These are phyloP conservation scores for Favolaschia claudopus DNA, from an alignment of 768 basidiomycete genomes.

Conservation along the genomic window DNA sequence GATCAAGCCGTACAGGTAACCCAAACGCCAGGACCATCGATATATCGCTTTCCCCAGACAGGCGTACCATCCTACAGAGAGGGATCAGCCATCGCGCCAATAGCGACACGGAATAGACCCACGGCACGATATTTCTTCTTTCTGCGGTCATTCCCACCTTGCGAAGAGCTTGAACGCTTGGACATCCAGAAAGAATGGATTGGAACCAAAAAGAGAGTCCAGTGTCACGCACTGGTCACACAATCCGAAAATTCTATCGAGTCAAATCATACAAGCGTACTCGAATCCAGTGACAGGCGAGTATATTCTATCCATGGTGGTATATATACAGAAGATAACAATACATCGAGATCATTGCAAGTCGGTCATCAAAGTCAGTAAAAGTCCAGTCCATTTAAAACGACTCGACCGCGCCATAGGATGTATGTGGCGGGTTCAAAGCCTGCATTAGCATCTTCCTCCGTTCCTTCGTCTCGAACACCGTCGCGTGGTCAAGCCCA, in stretches of 20 bases:
- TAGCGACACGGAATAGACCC: neutral
- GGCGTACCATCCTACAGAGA: slow-evolving; percentile 22
- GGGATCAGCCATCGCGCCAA: neutral
- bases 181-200: slow-evolving; percentile 16
- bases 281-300: too few relatives aligned
- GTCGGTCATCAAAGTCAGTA: neutral
- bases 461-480: slow-evolving; percentile 45
- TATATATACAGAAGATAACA: too few relatives aligned
- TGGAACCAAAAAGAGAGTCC: too few relatives aligned
- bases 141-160: slow-evolving; percentile 20
- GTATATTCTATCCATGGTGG: too few relatives aligned
- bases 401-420: slow-evolving; percentile 9
- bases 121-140: slow-evolving; percentile 30
- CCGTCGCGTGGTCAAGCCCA: slow-evolving; percentile 47
- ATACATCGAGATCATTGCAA: too few relatives aligned
- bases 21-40: slow-evolving; percentile 89
- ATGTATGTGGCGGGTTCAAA: slow-evolving; percentile 24
- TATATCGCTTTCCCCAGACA: slow-evolving; percentile 62
- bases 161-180: slow-evolving; percentile 22
- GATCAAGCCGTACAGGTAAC: slow-evolving; percentile 63
- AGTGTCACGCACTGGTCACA: too few relatives aligned
- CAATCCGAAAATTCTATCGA: too few relatives aligned
- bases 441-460: slow-evolving; percentile 38
- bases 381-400: neutral
- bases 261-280: too few relatives aligned